These are phyloP conservation scores for Sporothrix protearum DNA, from an alignment of 2,329 filamentous ascomycete species.

Conservation along the genomic window DNA sequence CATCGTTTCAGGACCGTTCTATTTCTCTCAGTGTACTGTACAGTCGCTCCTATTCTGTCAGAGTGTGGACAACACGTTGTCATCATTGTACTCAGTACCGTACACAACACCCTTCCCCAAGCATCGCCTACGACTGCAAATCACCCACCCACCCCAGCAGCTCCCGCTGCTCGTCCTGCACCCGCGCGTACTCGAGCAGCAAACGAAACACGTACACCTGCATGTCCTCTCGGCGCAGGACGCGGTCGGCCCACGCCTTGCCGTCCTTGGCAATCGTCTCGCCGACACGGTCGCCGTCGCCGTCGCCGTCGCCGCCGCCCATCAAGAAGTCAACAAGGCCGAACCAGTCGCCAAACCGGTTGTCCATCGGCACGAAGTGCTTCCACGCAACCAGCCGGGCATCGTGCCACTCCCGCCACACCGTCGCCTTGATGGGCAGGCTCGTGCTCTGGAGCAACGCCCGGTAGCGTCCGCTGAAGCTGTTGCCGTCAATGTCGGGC, in stretches of 20 bases:
- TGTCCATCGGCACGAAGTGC: slow-evolving; percentile 79
- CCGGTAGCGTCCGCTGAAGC: slow-evolving; percentile 61
- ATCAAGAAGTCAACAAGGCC: slow-evolving; percentile 72
- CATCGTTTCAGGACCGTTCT: not conserved
- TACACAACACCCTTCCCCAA: no score
- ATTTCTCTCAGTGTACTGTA: not conserved
- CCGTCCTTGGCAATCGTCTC: slow-evolving; percentile 63
- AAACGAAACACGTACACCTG: slow-evolving; percentile 65
- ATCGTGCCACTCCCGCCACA: slow-evolving; percentile 81
- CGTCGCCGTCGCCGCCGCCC: slow-evolving; percentile 39
- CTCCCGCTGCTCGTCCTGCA: slow-evolving; percentile 51
- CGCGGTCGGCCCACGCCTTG: slow-evolving; percentile 64
- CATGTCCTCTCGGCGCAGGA: slow-evolving; percentile 70
- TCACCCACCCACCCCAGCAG: slow-evolving; percentile 56
- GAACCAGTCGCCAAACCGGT: slow-evolving; percentile 67
- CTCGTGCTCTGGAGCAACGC: slow-evolving; percentile 67
- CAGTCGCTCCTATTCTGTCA: no score
- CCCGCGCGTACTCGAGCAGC: slow-evolving; percentile 59
- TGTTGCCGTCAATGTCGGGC: slow-evolving; percentile 69
- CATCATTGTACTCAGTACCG: no score
- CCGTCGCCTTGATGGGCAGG: slow-evolving; percentile 71
- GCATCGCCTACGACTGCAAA: slow-evolving; percentile 30
- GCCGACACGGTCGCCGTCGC: slow-evolving; percentile 55
- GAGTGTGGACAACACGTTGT: no score
- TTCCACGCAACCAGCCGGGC: slow-evolving; percentile 69